A percentile compares a stretch with the other conserved stretches of the same genome.
phyloP scores from a whole-genome alignment of 2,329 filamentous ascomycete species.

The Fusarium dlaminii region DNA sequence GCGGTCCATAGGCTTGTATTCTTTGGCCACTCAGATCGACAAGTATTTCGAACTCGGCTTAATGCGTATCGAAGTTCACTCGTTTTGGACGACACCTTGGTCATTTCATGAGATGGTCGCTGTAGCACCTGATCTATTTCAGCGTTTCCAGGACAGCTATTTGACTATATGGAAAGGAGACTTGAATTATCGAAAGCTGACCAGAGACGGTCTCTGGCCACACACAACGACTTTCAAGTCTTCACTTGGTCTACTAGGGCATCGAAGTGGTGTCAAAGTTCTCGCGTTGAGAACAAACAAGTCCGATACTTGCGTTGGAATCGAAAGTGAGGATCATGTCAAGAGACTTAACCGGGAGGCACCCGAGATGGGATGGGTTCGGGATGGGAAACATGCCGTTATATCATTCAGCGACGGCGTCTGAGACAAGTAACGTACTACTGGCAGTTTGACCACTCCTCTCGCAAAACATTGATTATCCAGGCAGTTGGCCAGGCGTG shows the following conservation, averaged over 20 bases:
- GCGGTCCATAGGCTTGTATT: not conserved
- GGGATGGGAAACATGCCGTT: slow-evolving; percentile 1
- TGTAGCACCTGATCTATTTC: not conserved
- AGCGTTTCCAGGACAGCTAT: not conserved
- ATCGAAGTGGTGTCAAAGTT: not conserved
- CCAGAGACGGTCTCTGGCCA: slow-evolving; percentile 2
- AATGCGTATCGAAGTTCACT: not conserved
- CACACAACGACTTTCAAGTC: not conserved
- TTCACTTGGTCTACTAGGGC: not conserved
- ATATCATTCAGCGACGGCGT: slow-evolving; percentile 5
- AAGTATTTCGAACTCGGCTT: not conserved
- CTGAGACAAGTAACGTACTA: not conserved
- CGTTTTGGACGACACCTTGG: slow-evolving; percentile 2
- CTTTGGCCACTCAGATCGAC: not conserved
- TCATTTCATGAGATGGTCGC: not conserved
- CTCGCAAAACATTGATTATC: slow-evolving; percentile 1
- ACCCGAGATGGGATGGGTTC: not conserved
- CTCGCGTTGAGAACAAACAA: slow-evolving; percentile 7
- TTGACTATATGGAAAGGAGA: slow-evolving; percentile 13
- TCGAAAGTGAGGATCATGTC: not conserved
- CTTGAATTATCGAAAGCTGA: slow-evolving; percentile 11
- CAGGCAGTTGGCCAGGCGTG: slow-evolving; percentile 9
- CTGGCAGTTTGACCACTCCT: not conserved
- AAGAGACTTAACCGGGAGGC: not conserved
- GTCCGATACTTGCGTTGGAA: slow-evolving; percentile 3